Base-by-base conservation (phyloP, 257 asterid species). In the Ophiorrhiza pumila region DNA sequence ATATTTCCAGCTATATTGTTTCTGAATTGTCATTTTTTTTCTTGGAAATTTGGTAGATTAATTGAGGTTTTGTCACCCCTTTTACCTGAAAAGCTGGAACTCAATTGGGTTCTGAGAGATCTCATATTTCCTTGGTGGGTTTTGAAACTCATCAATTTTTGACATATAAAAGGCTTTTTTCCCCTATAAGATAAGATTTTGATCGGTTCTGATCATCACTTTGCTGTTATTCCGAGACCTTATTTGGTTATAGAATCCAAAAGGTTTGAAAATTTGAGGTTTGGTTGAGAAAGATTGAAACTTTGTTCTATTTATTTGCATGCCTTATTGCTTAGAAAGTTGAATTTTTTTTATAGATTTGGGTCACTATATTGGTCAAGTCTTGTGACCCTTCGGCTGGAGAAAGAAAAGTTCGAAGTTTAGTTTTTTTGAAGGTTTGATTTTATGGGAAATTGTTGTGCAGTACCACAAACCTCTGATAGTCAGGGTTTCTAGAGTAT, bases 371-470 rank as follows among this genome's bases (percentile, higher is more conserved):
- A 29, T 34, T 37, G 49, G 43, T 59, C 50, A 45, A 47, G 4
- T 62, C 63, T 72, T 23, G 58, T 43, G 42, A 58, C 59, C 71
- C 39, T 23, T 73, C 45, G 13, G 5, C 65, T 56, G 12, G 39
- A 73, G 55, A 29, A 70, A 29, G 15, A 9, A 57, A 59, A 53
- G n/a, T n/a, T n/a, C n/a, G n/a, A n/a, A n/a, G n/a, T 76, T 57
- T 59, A 68, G 13, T 55, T 55, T 62, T 41, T 52, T 73, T 52
- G 6, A 69, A 53, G 71, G 68, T 63, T 7, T 68, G 71, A 29
- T 10, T 5, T 57, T 15, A 71, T 79, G 79, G 81, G 83, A 3
- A 79, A 79, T 79, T 81, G 85, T 75, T n/a, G n/a, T n/a, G n/a
- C n/a, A n/a, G n/a, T n/a, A n/a, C n/a, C n/a, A n/a, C n/a, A n/a